These are phyloP conservation scores for Amylocystis lapponica DNA, from an alignment of 768 basidiomycete species.

Conservation along the genomic window DNA sequence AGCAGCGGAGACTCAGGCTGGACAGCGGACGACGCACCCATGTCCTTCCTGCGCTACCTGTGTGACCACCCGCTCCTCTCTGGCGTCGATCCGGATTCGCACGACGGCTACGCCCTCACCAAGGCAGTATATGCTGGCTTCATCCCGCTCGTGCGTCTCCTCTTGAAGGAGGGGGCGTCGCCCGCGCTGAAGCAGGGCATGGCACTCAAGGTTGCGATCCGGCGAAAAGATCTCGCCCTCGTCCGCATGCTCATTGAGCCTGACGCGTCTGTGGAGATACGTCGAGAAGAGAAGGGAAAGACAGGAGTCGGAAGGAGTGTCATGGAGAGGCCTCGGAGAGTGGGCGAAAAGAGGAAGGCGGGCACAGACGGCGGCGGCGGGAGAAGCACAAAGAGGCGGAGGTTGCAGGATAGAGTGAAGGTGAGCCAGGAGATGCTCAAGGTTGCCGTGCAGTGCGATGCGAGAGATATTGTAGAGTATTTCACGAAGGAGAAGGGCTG, in stretches of 20 bases:
- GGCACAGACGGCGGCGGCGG: neutral
- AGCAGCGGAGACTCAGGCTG: constrained; percentile 24
- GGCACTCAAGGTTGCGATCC: constrained; percentile 74
- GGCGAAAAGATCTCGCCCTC: constrained; percentile 56
- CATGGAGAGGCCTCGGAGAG: neutral
- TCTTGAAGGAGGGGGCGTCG: constrained; percentile 69
- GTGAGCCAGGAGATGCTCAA: constrained; percentile 56
- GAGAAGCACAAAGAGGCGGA: constrained; percentile 42
- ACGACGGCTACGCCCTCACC: constrained; percentile 78
- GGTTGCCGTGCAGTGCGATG: constrained; percentile 56
- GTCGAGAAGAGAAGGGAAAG: constrained; percentile 18
- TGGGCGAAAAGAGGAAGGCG: neutral
- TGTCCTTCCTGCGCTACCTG: constrained; percentile 61
- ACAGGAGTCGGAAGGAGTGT: neutral
- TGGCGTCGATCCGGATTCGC: constrained; percentile 51
- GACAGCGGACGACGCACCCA: constrained; percentile 46
- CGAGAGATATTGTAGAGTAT: constrained; percentile 68
- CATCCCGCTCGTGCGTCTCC: constrained; percentile 57
- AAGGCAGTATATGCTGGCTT: constrained; percentile 68
- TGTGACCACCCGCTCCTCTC: constrained; percentile 36
- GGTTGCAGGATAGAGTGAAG: constrained; percentile 52
- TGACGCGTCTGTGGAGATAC: constrained; percentile 18
- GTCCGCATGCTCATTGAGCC: constrained; percentile 76
- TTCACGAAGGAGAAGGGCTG: constrained; percentile 65
- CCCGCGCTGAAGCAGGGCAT: constrained; percentile 56